Base-by-base conservation (phyloP, 257 asterid genomes). In the Petrea volubilis region DNA sequence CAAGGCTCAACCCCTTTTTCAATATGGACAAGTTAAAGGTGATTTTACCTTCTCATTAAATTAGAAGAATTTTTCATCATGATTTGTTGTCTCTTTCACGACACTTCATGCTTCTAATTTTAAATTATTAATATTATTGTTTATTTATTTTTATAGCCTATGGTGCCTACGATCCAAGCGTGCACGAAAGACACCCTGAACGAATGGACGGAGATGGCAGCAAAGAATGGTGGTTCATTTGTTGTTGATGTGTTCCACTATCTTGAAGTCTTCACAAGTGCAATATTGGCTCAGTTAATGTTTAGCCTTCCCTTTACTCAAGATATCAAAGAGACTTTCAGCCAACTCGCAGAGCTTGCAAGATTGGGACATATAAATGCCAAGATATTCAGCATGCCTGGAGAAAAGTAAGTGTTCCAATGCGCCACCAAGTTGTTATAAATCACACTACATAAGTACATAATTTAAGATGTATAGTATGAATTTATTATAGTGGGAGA, bases 21-120 rank as follows among this genome's bases (percentile, higher is more conserved):
- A 52, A 57, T 2, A 12, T 66, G 62, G 68, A 74, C 58, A 74
- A 74, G 41, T 53, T 74, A 1, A 74, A 74, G 78, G 78, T 74
- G 4, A 56, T 33, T 3, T 7, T 33, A 33, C 3, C 3, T 7
- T 33, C 38, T 33, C 3, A 33, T 33, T 2, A 33, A 33, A 33
- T 33, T 33, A 33, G 7, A 33, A 33, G 38, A 33, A 2, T 33
- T 33, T 33, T 33, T 2, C 3, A 33, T 33, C 38, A 33, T 33
- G 38, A 33, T 33, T 33, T n/a, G n/a, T 33, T 33, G 5, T 33
- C 7, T 33, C 38, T 33, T 33, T 33, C 38, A 7, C 38, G 38
- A 33, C 7, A 33, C 38, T n/a, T n/a, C n/a, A n/a, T n/a, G n/a
- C n/a, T n/a, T n/a, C n/a, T n/a, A n/a, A n/a, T n/a, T n/a, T n/a